A percentile compares a stretch with the other conserved stretches of the same genome.
Conservation (phyloP, 345 rosid species). For the Gossypium longicalyx region DNA sequence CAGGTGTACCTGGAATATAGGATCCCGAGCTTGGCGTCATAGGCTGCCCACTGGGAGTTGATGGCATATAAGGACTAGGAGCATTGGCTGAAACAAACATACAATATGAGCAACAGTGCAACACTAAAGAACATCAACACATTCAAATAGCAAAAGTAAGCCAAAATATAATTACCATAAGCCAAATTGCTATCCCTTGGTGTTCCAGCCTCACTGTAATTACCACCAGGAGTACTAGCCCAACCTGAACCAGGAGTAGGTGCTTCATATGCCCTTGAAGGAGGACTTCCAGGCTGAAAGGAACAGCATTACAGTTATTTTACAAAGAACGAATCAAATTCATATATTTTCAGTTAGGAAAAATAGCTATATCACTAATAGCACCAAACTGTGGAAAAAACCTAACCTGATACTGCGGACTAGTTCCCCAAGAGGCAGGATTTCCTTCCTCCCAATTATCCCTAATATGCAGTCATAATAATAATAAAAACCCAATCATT, state of each 20-base stretch:
- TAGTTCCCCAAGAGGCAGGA: constrained; percentile 43
- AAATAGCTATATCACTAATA: not conserved
- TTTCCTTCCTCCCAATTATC: constrained; percentile 93
- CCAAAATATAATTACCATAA: constrained; percentile 42
- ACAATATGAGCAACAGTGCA: constrained; percentile 6
- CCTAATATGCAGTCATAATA: constrained; percentile 34
- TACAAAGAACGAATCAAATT: not conserved
- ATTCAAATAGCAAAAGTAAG: constrained; percentile 6
- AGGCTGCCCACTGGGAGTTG: constrained; percentile 86
- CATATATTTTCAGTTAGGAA: not conserved
- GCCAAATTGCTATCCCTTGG: constrained; percentile 77
- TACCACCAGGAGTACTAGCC: constrained; percentile 90
- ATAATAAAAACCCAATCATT: not conserved
- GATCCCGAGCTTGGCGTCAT: constrained; percentile 82
- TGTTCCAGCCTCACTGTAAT: constrained; percentile 85
- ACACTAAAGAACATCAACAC: not conserved
- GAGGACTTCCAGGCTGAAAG: constrained; percentile 90
- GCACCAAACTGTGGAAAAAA: not conserved
- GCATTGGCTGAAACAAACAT: constrained; percentile 63
- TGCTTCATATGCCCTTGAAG: constrained; percentile 81
- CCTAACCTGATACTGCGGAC: constrained; percentile 81
- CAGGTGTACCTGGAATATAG: constrained; percentile 93
- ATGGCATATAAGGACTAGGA: constrained; percentile 91
- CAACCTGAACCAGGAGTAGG: constrained; percentile 95
- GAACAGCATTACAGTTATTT: not conserved